These are phyloP conservation scores for Aspergillus japonicus DNA, from an alignment of 2,329 filamentous ascomycete species.

Conservation along the genomic window DNA sequence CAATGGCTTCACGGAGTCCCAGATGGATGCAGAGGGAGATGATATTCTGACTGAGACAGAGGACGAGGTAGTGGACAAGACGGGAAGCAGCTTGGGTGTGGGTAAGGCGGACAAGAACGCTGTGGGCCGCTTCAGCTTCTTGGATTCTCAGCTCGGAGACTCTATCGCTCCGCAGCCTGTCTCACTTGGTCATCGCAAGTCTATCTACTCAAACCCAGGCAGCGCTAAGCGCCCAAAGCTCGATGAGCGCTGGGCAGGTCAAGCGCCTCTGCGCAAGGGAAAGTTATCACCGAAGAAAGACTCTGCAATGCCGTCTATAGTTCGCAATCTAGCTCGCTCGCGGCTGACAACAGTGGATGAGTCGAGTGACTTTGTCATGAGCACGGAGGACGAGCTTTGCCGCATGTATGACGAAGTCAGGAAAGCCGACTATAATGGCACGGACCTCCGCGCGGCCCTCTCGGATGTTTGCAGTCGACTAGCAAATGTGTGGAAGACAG, in stretches of 20 bases:
- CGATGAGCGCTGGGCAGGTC: constrained; percentile 39
- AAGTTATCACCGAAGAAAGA: constrained; percentile 48
- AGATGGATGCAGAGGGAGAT: constrained; percentile 30
- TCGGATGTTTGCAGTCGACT: constrained; percentile 38
- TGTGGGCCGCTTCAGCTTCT: constrained; percentile 28
- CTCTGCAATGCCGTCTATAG: constrained; percentile 67
- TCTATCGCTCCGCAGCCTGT: constrained; percentile 20
- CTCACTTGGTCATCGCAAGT: constrained; percentile 29
- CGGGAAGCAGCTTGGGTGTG: constrained; percentile 32
- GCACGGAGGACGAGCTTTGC: constrained; percentile 70
- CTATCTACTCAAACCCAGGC: constrained; percentile 44
- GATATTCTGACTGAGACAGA: constrained; percentile 44
- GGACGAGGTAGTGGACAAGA: constrained; percentile 41
- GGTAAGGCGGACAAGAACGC: constrained; percentile 19
- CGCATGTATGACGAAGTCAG: constrained; percentile 57
- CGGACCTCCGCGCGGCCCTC: constrained; percentile 32
- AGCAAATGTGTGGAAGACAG: constrained; percentile 34
- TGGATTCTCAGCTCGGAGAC: constrained; percentile 33
- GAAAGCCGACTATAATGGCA: constrained; percentile 31
- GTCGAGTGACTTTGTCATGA: constrained; percentile 67
- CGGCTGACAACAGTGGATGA: constrained; percentile 65
- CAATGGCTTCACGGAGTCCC: constrained; percentile 27
- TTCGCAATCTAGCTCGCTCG: constrained; percentile 64
- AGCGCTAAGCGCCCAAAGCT: constrained; percentile 45
- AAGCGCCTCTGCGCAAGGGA: constrained; percentile 34